Base-by-base conservation (phyloP, 331 rosid genomes). In the Phaseolus coccineus region DNA sequence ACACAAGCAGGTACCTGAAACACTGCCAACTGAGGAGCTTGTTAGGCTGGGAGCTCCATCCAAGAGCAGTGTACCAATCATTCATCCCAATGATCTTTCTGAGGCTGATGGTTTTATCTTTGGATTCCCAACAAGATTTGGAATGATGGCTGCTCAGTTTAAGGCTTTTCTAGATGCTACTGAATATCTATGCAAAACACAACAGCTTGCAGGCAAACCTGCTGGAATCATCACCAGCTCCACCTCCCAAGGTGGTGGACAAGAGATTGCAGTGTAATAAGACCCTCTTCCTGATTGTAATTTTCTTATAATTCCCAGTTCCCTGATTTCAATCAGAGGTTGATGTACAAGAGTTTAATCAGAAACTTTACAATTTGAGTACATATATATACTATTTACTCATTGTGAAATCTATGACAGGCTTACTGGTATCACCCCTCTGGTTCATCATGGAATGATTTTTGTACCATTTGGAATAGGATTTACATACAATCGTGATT, bases 391-490 rank as follows among this genome's bases (percentile, higher is more conserved):
- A 19, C 22, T 2, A 19, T 22, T 55, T 8, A 22, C 24, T 55
- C 13, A 69, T 62, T 15, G 66, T 64, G 75, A 24, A 53, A 39
- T 24, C 30, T 39, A 33, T 19, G 67, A 74, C 81, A 92, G 97
- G 76, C 87, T 92, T 84, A 87, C 94, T 25, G 90, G 93, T 73
- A 88, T 88, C 42, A 88, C 91, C 39, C 97, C 86, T 80, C 87
- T 92, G 64, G 97, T 81, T 85, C 97, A 90, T 83, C 94, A 92
- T 48, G 97, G 97, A n/a, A 87, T 92, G 94, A 69, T 92, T 40
- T 92, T 90, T 81, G 97, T 92, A 35, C 91, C 97, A 28, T 27
- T 12, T 58, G 64, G 37, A 27, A 87, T 88, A n/a, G 89, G 93
- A 55, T 92, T 88, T 75, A 69, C 92, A 52, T 88, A 88, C 44